These are phyloP conservation scores for Wickerhamiella allomyrinae DNA, from an alignment of 805 yeast genomes.

Conservation along the genomic window DNA sequence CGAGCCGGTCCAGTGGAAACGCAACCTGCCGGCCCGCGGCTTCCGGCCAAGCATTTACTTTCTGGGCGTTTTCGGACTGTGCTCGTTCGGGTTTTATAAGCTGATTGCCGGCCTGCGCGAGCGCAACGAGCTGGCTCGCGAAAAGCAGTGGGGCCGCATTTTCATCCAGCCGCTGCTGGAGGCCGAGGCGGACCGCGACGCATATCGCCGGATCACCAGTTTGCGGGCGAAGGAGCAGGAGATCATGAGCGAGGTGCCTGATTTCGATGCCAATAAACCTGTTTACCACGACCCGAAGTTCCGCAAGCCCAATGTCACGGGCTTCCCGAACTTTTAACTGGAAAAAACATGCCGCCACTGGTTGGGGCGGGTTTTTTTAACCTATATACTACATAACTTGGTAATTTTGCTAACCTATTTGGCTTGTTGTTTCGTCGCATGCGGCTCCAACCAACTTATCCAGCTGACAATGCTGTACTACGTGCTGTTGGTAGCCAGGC, in stretches of 20 bases:
- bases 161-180: slow-evolving; percentile 55
- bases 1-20: slow-evolving; percentile 77
- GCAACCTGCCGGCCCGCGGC: slow-evolving; percentile 74
- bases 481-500: slow-evolving; percentile 17
- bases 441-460: no score
- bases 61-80: slow-evolving; percentile 45
- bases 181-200: slow-evolving; percentile 72
- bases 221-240: slow-evolving; percentile 56
- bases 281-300: slow-evolving; percentile 34
- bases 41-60: slow-evolving; percentile 65
- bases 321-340: slow-evolving; percentile 23
- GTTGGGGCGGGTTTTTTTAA: no score
- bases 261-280: slow-evolving; percentile 41
- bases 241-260: slow-evolving; percentile 46
- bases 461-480: slow-evolving; percentile 4
- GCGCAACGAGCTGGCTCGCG: slow-evolving; percentile 56
- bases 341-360: no score
- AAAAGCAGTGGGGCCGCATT: slow-evolving; percentile 64
- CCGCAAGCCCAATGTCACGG: slow-evolving; percentile 24
- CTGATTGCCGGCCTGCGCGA: slow-evolving; percentile 57
- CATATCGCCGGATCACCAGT: slow-evolving; percentile 54
- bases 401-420: no score
- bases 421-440: no score
- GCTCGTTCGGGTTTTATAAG: slow-evolving; percentile 60
- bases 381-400: no score